Conservation (phyloP, 345 rosid genomes). For the Eucalyptus brandiana region DNA sequence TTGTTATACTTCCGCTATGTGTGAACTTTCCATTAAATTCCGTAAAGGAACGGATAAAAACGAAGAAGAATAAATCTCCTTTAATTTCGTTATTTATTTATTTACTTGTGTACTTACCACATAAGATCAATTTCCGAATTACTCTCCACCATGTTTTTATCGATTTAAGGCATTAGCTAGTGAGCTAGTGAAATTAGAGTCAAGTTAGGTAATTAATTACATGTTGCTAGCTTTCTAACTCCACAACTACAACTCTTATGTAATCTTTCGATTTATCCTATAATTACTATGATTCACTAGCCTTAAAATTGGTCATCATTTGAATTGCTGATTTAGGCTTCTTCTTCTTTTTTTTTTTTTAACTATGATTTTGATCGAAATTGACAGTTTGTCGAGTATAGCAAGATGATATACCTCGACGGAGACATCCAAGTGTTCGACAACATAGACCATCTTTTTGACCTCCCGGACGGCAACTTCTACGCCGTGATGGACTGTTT, state of each 20-base stretch:
- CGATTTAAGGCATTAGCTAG: not conserved
- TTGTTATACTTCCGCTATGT: not conserved
- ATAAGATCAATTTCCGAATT: not conserved
- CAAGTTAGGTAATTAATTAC: not conserved
- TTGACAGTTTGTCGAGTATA: constrained; percentile 5
- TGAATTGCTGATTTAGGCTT: not conserved
- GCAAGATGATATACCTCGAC: constrained; percentile 14
- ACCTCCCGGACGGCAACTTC: constrained; percentile 13
- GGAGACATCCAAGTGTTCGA: constrained; percentile 22
- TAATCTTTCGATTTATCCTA: not conserved
- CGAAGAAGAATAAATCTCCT: not conserved
- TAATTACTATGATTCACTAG: not conserved
- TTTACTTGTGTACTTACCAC: not conserved
- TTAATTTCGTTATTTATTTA: not conserved
- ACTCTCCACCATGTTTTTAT: not conserved
- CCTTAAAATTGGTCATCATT: not conserved
- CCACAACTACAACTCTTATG: not conserved
- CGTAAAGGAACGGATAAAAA: not conserved
- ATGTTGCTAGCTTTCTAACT: not conserved
- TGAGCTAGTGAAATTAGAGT: not conserved
- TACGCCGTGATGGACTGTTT: constrained; percentile 41
- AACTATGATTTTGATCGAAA: not conserved
- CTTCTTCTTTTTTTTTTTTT: too few species aligned
- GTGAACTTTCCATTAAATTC: not conserved
- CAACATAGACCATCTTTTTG: constrained; percentile 21